Evolutionary conservation across 169 alveolate species (phyloP).

Genomic region (Plasmodium gonderi): DNA sequence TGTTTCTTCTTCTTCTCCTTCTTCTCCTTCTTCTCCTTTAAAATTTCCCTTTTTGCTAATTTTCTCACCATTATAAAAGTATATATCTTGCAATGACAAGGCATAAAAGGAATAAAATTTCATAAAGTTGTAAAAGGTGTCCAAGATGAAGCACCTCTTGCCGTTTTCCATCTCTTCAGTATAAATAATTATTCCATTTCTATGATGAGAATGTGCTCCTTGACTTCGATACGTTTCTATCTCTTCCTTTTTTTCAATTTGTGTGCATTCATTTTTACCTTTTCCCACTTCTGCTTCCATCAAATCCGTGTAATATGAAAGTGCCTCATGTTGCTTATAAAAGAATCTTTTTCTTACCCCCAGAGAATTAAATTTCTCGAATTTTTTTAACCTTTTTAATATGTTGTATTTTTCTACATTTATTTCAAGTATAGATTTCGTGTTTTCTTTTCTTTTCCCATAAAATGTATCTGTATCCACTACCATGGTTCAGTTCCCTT

Average conservation of each 20-base stretch:
- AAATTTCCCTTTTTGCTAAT: neutral
- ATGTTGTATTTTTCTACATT: constrained; percentile 45
- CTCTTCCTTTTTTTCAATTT: neutral
- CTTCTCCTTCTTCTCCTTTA: neutral
- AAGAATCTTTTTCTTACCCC: constrained; percentile 20
- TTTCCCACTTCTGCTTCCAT: neutral
- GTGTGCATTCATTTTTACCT: neutral
- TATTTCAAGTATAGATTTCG: neutral
- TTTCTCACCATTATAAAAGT: neutral
- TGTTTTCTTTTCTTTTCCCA: constrained; percentile 51
- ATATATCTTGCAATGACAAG: constrained; percentile 29
- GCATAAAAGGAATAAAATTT: constrained; percentile 54
- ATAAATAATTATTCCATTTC: constrained; percentile 30
- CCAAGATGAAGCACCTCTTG: constrained; percentile 68
- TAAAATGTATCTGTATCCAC: constrained; percentile 49
- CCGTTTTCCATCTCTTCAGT: constrained; percentile 69
- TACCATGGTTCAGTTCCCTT: constrained; percentile 21
- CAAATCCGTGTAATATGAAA: constrained; percentile 22
- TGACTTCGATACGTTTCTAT: neutral
- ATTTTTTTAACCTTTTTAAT: constrained; percentile 22
- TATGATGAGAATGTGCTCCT: neutral
- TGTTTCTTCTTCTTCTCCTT: neutral
- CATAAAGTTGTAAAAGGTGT: constrained; percentile 30
- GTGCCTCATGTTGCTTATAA: constrained; percentile 72
- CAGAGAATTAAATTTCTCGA: neutral